Base-by-base conservation (phyloP, 2,329 filamentous ascomycete species). In the Aspergillus caelatus region DNA sequence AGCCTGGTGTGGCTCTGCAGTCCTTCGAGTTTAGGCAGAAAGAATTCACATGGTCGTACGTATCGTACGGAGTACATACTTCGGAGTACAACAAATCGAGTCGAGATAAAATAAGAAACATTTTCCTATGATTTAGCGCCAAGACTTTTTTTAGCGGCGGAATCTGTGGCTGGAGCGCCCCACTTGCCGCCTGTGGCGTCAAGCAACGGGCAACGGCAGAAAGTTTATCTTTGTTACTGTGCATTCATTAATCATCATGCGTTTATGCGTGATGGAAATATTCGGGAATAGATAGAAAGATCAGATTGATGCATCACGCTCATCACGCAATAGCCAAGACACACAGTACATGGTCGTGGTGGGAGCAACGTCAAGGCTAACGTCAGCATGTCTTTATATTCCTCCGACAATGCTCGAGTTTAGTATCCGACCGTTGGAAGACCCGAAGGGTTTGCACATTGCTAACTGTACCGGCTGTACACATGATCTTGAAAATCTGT, bases 121-220 rank as follows among this genome's bases (percentile, higher is more conserved):
- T 28, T n/a, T 50, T 41, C 7, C 39, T 16, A 8, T 8, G 19
- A 41, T 41, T 19, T 19, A 41, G 9, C n/a, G 57, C 57, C 57
- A 59, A 59, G 57, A n/a, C 36, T 0, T 41, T 55, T 28, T 28
- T 56, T 43, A 56, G 34, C 46, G 32, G 46, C 46, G 14, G 28
- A 16, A n/a, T n/a, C 14, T 53, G 60, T 62, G 60, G 60, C 60
- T 62, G 60, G 46, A 32, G 21, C 8, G 23, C 9, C 41, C 52
- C 55, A 52, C 54, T 56, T 39, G 12, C 23, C 57, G 57, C 16
- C 45, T 58, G 60, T 57, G 60, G 60, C 60, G 60, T 59, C 46
- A 32, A 21, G 26, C 28, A 52, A 52, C 28, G 23, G 23, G 16
- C 39, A n/a, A 41, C 39, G 39, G 16, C 39, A 14, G 7, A 23